Conservation (phyloP, 2,329 filamentous ascomycete genomes). For the Colletotrichum eremochloae region DNA sequence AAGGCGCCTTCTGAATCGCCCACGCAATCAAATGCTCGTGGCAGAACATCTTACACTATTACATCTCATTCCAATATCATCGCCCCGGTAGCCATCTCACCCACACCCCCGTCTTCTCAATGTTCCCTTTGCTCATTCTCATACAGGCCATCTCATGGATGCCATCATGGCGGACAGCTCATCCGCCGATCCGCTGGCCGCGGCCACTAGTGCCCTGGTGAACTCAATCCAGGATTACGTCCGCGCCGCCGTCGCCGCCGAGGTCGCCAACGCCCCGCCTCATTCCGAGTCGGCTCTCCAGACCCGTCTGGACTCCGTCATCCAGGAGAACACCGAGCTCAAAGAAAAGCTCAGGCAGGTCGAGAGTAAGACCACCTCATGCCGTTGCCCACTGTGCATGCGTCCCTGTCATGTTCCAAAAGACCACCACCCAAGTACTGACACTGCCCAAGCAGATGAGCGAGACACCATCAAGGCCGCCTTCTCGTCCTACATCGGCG, state of each 20-base stretch:
- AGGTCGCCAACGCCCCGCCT: constrained; percentile 7
- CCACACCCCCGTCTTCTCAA: background rate
- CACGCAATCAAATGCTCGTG: constrained; percentile 5
- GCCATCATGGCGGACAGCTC: constrained; percentile 31
- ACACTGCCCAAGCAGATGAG: constrained; percentile 28
- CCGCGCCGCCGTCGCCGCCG: constrained; percentile 26
- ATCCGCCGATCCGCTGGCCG: constrained; percentile 27
- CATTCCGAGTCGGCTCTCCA: constrained; percentile 10
- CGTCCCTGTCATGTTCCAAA: background rate
- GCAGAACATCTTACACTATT: background rate
- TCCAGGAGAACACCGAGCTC: constrained; percentile 27
- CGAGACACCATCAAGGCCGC: constrained; percentile 15
- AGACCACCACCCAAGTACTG: background rate
- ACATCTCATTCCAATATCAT: background rate
- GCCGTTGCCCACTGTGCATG: constrained; percentile 9
- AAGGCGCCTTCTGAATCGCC: background rate
- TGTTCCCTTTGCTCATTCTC: constrained; percentile 8
- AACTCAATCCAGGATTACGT: constrained; percentile 31
- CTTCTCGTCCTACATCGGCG: constrained; percentile 21
- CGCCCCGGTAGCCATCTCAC: background rate
- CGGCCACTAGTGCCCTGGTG: constrained; percentile 27
- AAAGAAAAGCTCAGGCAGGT: constrained; percentile 32
- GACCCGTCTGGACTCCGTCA: constrained; percentile 18
- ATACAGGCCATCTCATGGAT: background rate
- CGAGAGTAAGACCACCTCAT: constrained; percentile 31